Conservation (phyloP, 805 yeast genomes). For the Isabelozyma heimii region DNA sequence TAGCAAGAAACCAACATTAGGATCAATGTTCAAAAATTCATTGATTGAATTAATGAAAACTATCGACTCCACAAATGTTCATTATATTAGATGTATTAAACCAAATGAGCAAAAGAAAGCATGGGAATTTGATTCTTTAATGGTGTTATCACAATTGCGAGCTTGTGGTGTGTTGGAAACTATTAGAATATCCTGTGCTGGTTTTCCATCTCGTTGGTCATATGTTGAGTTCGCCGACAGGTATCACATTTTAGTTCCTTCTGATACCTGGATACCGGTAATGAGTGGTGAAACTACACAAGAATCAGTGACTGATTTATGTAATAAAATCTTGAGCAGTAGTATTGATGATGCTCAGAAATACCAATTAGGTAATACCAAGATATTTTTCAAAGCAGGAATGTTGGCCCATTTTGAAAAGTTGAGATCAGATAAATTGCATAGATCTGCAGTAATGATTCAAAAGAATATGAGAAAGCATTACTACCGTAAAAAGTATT, state of each 20-base stretch:
- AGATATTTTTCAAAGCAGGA: conserved; percentile 95
- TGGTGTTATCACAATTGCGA: conserved; percentile 92
- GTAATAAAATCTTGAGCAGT: conserved; percentile 61
- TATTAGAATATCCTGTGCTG: conserved; percentile 94
- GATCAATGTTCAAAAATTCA: conserved; percentile 90
- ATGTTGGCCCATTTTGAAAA: conserved; percentile 90
- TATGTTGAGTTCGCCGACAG: conserved; percentile 90
- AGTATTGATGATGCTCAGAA: conserved; percentile 65
- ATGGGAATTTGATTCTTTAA: conserved; percentile 92
- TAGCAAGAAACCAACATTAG: conserved; percentile 85
- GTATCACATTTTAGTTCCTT: conserved; percentile 77
- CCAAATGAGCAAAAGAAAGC: conserved; percentile 94
- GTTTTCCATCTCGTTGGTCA: conserved; percentile 95
- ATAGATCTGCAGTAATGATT: conserved; percentile 74
- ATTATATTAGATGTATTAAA: conserved; percentile 94
- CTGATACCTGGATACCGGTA: conserved; percentile 64
- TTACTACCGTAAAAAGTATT: conserved; percentile 59
- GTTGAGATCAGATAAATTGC: conserved; percentile 73
- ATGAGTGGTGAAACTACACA: conserved; percentile 50
- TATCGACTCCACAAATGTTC: conserved; percentile 91
- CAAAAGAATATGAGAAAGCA: conserved; percentile 78
- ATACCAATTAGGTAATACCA: conserved; percentile 89
- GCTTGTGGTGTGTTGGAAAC: conserved; percentile 99
- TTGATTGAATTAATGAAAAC: conserved; percentile 91
- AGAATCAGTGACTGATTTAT: conserved; percentile 59